Conservation (phyloP, 2,329 filamentous ascomycete genomes). For the Chaetomiaceae sp. region DNA sequence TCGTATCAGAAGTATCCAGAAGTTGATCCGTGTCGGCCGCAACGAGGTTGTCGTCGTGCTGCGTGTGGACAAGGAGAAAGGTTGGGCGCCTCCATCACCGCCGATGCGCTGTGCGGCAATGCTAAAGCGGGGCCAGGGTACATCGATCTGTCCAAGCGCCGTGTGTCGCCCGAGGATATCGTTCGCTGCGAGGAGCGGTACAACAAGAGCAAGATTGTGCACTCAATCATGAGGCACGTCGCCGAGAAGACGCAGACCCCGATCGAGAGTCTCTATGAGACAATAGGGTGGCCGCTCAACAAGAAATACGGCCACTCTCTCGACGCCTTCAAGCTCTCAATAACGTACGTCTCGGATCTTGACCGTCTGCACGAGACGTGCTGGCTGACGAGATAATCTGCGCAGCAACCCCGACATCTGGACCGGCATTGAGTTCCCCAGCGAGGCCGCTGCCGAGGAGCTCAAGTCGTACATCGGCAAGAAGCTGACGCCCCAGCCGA, state of each 20-base stretch:
- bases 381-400: conserved; percentile 2
- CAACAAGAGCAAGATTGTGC: conserved; percentile 99
- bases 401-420: conserved; percentile 87
- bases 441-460: conserved; percentile 78
- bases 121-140: conserved; percentile 56
- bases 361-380: not conserved
- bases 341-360: conserved; percentile 61
- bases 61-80: conserved; percentile 97
- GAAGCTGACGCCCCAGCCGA: conserved; percentile 94
- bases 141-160: conserved; percentile 97
- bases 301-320: conserved; percentile 95
- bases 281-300: conserved; percentile 94
- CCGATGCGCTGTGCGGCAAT: conserved; percentile 10
- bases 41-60: conserved; percentile 99
- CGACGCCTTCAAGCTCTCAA: conserved; percentile 98
- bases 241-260: conserved; percentile 93
- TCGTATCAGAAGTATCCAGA: conserved; percentile 98
- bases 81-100: conserved; percentile 43
- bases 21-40: conserved; percentile 94
- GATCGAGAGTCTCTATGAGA: conserved; percentile 92
- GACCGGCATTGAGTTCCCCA: conserved; percentile 88
- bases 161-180: conserved; percentile 95
- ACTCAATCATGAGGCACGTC: conserved; percentile 98
- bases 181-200: conserved; percentile 98
- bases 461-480: conserved; percentile 94